A percentile compares a stretch with the other conserved stretches of the same genome.
phyloP scores from a whole-genome alignment of 1,284 basidiomycete genomes.

The Fomitopsis schrenkii region DNA sequence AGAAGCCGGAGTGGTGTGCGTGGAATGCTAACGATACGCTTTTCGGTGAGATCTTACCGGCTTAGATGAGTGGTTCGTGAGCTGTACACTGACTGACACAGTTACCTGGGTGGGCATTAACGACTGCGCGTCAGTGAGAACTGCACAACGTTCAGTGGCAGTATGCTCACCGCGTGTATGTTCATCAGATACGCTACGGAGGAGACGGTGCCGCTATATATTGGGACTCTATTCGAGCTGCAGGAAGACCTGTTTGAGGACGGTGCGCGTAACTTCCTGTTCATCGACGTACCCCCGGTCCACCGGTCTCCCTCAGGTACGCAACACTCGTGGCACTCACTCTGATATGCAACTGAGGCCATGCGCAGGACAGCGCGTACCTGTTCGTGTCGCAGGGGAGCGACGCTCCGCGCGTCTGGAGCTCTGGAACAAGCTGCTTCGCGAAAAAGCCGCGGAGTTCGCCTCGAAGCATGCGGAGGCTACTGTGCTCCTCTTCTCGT shows the following conservation, averaged over 20 bases:
- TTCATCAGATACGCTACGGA: slow-evolving; percentile 5
- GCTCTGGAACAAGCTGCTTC: slow-evolving; percentile 44
- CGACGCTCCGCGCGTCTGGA: background rate
- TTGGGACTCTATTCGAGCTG: slow-evolving; percentile 32
- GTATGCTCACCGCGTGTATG: background rate
- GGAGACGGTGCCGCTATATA: slow-evolving; percentile 13
- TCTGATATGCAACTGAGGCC: background rate
- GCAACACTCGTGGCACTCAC: background rate
- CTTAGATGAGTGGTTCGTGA: background rate
- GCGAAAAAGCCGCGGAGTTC: slow-evolving; percentile 32
- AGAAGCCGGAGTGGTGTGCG: slow-evolving; percentile 35
- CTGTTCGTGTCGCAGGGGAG: no score
- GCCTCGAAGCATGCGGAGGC: slow-evolving; percentile 34
- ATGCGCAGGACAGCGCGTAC: background rate
- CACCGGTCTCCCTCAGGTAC: slow-evolving; percentile 35
- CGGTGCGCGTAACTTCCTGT: slow-evolving; percentile 59
- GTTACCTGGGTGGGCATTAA: slow-evolving; percentile 67
- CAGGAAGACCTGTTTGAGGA: slow-evolving; percentile 45
- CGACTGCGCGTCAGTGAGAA: slow-evolving; percentile 45
- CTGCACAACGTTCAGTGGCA: background rate
- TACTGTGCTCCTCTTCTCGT: slow-evolving; percentile 47
- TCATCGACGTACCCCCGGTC: slow-evolving; percentile 61
- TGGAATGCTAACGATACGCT: slow-evolving; percentile 41
- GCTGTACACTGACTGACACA: slow-evolving; percentile 18
- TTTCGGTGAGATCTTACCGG: slow-evolving; percentile 35